Base-by-base conservation (phyloP, 305 asterid species). In the Ajuga reptans region DNA sequence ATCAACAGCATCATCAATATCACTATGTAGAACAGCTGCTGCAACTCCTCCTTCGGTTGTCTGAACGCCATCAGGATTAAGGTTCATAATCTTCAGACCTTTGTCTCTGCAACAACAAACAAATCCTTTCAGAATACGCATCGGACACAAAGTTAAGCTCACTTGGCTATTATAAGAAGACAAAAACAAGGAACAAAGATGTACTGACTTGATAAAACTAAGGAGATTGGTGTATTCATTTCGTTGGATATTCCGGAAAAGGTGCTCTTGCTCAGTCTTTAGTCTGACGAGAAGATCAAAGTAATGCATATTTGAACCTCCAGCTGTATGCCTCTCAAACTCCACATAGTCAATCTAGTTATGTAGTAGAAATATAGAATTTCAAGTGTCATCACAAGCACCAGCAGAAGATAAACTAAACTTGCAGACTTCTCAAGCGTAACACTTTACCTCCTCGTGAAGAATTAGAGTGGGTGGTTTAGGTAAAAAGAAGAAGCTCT, bases 381-480 rank as follows among this genome's bases (percentile, higher is more conserved):
- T 8, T 71, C 74, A 64, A 76, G 66, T 47, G 54, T 36, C 70
- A 33, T 61, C 34, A 58, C 43, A 49, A 63, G 69, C 66, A 73
- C 57, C 55, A 36, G 41, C 34, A 60, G 27, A 17, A 41, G 15
- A 45, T 29, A 17, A 50, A 3, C 8, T 8, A 51, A 70, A 63
- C 47, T 14, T 12, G 60, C 34, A 61, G 67, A 68, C 41, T 41
- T 61, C 63, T 66, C 27, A 39, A 72, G 8, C 54, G 58, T 17
- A 36, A 45, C 16, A 58, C 57, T 47, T 6, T 80, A 91, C 99
- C 95, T 94, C 99, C 57, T 94, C 99, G 1, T 91, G 96, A 69
- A 94, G 98, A 77, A 94, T 91, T 66, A 91, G 89, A 60, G 99
- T 91, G 50, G 97, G 99, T 11, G 99, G 98, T 67, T 91, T 94